Evolutionary conservation across 257 asterid genomes (phyloP).

Genomic region (Ligustrum vulgare): DNA sequence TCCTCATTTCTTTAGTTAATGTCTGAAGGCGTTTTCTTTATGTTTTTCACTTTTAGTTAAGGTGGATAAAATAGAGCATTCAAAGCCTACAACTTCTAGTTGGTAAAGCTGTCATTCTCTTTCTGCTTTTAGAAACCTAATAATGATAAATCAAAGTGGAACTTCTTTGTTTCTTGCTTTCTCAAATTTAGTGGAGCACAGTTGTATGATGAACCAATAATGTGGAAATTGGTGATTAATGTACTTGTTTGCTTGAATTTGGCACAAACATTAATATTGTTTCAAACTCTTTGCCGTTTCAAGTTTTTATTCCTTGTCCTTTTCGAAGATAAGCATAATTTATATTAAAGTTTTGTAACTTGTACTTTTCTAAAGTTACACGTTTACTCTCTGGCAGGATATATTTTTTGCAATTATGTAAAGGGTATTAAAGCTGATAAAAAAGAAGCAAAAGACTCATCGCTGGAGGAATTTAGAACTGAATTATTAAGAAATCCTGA

Average conservation of each 20-base stretch:
- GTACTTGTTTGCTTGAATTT: background rate
- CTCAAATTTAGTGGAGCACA: background rate
- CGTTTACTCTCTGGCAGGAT: slow-evolving; percentile 43
- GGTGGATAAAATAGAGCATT: background rate
- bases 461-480: slow-evolving; percentile 27
- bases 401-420: slow-evolving; percentile 41
- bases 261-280: background rate
- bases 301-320: background rate
- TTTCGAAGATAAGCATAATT: background rate
- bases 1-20: background rate
- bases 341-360: background rate
- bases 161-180: background rate
- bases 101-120: background rate
- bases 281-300: background rate
- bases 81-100: background rate
- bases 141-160: background rate
- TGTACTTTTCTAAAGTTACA: background rate
- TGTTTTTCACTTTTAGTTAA: background rate
- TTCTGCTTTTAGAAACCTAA: background rate
- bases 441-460: slow-evolving; percentile 24
- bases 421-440: slow-evolving; percentile 30
- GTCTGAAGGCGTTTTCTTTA: background rate
- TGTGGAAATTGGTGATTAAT: background rate
- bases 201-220: background rate
- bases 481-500: slow-evolving; percentile 34